Evolutionary conservation across 2,329 filamentous ascomycete genomes (phyloP).

Genomic region (Xylaria sp.): DNA sequence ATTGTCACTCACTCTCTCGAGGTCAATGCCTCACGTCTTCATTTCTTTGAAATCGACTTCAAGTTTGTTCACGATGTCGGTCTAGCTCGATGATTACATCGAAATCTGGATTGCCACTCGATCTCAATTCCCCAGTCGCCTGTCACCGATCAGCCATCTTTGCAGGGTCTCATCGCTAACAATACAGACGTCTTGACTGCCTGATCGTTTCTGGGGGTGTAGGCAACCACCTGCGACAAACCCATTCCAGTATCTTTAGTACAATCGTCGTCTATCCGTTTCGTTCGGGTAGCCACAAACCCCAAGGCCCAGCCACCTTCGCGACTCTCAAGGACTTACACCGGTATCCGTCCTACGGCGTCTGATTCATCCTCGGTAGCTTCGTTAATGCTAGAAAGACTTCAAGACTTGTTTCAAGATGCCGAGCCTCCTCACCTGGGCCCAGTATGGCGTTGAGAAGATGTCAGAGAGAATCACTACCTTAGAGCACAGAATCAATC

Average conservation of each 20-base stretch:
- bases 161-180: neutral
- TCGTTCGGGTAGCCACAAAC: neutral
- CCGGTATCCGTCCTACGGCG: neutral
- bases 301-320: neutral
- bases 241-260: neutral
- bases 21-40: neutral
- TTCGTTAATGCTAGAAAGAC: neutral
- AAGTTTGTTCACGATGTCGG: neutral
- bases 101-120: neutral
- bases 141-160: neutral
- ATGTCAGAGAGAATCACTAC: constrained; percentile 17
- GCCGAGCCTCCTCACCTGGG: constrained; percentile 2
- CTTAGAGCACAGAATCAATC: constrained; percentile 31
- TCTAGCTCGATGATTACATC: constrained; percentile 2
- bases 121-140: neutral
- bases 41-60: neutral
- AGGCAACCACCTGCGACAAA: neutral
- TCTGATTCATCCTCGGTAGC: neutral
- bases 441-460: constrained; percentile 19
- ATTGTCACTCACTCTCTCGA: constrained; percentile 4
- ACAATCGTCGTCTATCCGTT: neutral
- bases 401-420: constrained; percentile 6
- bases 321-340: neutral
- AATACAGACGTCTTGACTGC: neutral
- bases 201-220: neutral